These are phyloP conservation scores for Phytophthora idaei DNA, from an alignment of 352 stramenopile genomes.

Conservation along the genomic window DNA sequence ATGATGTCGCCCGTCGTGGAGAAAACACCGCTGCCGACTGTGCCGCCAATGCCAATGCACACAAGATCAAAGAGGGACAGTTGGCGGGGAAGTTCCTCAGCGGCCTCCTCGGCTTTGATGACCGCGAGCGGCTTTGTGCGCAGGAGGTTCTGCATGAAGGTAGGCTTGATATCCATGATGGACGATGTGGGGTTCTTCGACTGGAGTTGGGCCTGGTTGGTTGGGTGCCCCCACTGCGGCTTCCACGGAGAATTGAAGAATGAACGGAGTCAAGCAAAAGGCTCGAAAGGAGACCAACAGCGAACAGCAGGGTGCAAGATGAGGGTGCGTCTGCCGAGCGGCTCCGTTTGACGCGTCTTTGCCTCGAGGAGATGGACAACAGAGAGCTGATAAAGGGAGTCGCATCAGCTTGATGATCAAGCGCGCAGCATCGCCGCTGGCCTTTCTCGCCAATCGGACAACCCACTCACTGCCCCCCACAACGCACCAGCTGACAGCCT, in stretches of 20 bases:
- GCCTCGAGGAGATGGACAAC: slow-evolving; percentile 24
- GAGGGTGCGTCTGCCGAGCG: slow-evolving; percentile 6
- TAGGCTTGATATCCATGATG: slow-evolving; percentile 39
- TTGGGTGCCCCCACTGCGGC: slow-evolving; percentile 14
- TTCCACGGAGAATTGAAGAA: slow-evolving; percentile 30
- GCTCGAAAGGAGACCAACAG: slow-evolving; percentile 1
- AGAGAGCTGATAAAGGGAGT: slow-evolving; percentile 23
- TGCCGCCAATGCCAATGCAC: slow-evolving; percentile 92
- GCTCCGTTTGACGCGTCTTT: slow-evolving; percentile 30
- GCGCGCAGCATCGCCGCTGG: background rate
- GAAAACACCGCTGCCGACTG: slow-evolving; percentile 92
- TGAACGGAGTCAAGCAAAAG: slow-evolving; percentile 3
- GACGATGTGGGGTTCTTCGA: slow-evolving; percentile 6
- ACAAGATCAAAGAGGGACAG: slow-evolving; percentile 91
- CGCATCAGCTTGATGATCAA: background rate
- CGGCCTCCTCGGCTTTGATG: slow-evolving; percentile 77
- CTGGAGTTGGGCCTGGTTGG: slow-evolving; percentile 1
- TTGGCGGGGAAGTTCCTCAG: slow-evolving; percentile 64
- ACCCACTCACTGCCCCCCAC: background rate
- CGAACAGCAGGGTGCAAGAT: slow-evolving; percentile 4
- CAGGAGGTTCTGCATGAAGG: slow-evolving; percentile 57
- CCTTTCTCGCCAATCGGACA: slow-evolving; percentile 18
- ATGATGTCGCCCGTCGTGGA: slow-evolving; percentile 84
- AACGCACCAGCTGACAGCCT: slow-evolving; percentile 18
- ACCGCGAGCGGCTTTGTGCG: slow-evolving; percentile 80